Evolutionary conservation across 352 stramenopile genomes (phyloP).

Genomic region (Pythium aristosporum): DNA sequence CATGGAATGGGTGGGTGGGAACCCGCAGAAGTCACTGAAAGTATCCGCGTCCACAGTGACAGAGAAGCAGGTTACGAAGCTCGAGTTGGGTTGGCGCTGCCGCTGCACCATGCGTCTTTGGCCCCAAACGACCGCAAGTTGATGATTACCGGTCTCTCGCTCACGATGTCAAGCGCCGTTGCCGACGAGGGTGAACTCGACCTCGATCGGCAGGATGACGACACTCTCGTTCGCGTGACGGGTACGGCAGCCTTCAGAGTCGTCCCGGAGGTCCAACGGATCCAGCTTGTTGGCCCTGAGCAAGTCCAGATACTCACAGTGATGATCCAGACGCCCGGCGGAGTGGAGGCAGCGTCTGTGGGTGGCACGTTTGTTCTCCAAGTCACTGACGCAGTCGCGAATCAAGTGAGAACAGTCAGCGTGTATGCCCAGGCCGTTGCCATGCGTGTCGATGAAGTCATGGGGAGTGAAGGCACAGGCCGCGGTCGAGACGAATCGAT

Average conservation of each 20-base stretch:
- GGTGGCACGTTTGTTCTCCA: conserved; percentile 31
- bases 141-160: conserved; percentile 3
- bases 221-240: not conserved
- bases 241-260: conserved; percentile 13
- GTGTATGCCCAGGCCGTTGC: conserved; percentile 34
- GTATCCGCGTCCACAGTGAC: not conserved
- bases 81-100: not conserved
- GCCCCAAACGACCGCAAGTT: not conserved
- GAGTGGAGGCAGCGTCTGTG: not conserved
- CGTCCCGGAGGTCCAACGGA: conserved; percentile 24
- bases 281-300: conserved; percentile 17
- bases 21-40: not conserved
- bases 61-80: not conserved
- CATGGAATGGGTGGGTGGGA: conserved; percentile 1
- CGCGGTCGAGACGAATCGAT: conserved; percentile 31
- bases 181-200: not conserved
- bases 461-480: conserved; percentile 28
- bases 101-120: conserved; percentile 3
- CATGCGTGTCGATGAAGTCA: conserved; percentile 32
- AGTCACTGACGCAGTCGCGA: not conserved
- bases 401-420: not conserved
- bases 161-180: not conserved
- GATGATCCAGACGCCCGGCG: conserved; percentile 1
- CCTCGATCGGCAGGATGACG: conserved; percentile 4
- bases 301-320: conserved; percentile 20